Evolutionary conservation across 495 filamentous ascomycete species (phyloP).

Genomic region (Penicillium daleae): DNA sequence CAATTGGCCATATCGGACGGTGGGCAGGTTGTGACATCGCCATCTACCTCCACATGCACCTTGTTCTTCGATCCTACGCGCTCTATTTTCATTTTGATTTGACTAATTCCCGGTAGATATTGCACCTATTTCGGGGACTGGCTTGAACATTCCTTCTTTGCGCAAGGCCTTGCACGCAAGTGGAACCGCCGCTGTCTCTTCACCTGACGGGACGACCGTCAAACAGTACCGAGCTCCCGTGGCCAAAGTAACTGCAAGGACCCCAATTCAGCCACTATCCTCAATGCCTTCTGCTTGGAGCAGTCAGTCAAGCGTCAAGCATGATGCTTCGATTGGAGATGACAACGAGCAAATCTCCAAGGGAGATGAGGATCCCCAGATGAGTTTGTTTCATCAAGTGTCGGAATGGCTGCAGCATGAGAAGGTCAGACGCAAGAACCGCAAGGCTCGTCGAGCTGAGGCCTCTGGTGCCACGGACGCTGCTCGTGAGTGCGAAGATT

Average conservation of each 20-base stretch:
- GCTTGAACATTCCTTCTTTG: constrained; percentile 31
- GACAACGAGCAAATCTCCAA: constrained; percentile 34
- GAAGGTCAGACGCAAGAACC: constrained; percentile 62
- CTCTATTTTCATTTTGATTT: constrained; percentile 5
- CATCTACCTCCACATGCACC: constrained; percentile 10
- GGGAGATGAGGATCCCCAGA: constrained; percentile 39
- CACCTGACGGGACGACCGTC: constrained; percentile 29
- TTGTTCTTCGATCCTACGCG: constrained; percentile 9
- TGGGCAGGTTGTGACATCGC: constrained; percentile 10
- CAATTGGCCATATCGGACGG: background rate
- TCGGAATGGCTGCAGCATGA: constrained; percentile 80
- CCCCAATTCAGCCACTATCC: constrained; percentile 25
- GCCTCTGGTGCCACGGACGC: constrained; percentile 31
- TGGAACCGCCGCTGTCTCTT: constrained; percentile 28
- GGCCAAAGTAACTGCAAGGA: constrained; percentile 34
- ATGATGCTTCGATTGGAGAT: constrained; percentile 28
- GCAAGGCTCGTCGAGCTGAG: constrained; percentile 42
- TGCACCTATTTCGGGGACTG: constrained; percentile 35
- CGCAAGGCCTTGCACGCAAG: constrained; percentile 30
- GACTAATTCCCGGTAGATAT: constrained; percentile 37
- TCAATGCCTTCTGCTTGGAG: constrained; percentile 34
- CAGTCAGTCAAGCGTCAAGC: constrained; percentile 34
- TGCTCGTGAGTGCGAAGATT: constrained; percentile 30
- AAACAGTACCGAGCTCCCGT: constrained; percentile 35
- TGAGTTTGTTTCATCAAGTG: constrained; percentile 68